Evolutionary conservation across 192 early-diverging fungal genomes (phyloP), one percentile per base, ranked within the genome.

Genomic region (Coemansia sp.): DNA sequence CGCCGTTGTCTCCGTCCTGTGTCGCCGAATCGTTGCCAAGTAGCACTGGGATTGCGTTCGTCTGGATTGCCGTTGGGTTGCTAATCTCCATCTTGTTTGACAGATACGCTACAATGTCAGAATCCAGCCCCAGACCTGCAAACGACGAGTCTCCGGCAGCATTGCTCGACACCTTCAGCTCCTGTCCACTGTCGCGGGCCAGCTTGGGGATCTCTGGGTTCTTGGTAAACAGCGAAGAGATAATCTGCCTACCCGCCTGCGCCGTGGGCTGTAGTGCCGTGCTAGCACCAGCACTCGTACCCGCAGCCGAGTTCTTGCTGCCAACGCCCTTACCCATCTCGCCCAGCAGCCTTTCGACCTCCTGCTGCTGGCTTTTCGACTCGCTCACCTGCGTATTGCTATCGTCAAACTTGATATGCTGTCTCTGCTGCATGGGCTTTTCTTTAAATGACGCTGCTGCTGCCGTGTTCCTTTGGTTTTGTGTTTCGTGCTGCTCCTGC

Each of bases 11-110:
- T 10, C n/a, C 47, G 34, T 24, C 17, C 21, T 42, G 21, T 5
- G 39, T 12, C 11, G 53, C 38, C 23, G 24, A 2, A 0, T 24
- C 38, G 14, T 42, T 55, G 39, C 53, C 53, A 3, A 55, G 18
- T 22, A 55, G 53, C 34, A 42, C 53, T 0, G 53, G 53, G 17
- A 55, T 24, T 11, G 94, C 87, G 34, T 88, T 86, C 43, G 82
- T 76, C 73, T 99, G 97, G 61, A 99, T 95, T 19, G 79, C 80
- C 2, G 97, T 99, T 6, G 97, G 95, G 30, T 72, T 81, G 7
- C 65, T 69, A n/a, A 97, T 84, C 7, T 78, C 76, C 63, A 96
- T 80, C 50, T 96, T 93, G 18, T 62, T 57, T 15, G 74, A 53
- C 59, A 99, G 67, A 53, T 91, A 89, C 17, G 66, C 55, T 17